Conservation (phyloP, 768 basidiomycete species). For the Hericium rajendrae region DNA sequence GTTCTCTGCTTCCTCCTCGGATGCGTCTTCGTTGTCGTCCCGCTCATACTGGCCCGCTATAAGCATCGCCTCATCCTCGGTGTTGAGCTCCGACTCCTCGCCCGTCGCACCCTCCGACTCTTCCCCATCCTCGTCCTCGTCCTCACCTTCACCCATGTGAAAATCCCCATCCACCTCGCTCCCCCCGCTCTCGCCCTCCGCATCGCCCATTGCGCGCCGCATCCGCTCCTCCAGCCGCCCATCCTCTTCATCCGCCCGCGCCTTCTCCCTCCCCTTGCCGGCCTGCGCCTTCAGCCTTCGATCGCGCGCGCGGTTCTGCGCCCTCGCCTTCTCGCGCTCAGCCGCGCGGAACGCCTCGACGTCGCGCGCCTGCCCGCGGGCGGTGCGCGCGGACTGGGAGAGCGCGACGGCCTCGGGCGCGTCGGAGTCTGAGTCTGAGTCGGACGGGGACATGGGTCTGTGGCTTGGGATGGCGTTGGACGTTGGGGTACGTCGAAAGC, state of each 20-base stretch:
- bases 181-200: conserved; percentile 4
- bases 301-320: conserved; percentile 8
- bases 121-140: background rate
- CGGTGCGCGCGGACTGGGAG: conserved; percentile 8
- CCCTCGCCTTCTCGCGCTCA: conserved; percentile 7
- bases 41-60: background rate
- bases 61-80: no score
- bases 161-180: background rate
- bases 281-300: conserved; percentile 12
- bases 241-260: background rate
- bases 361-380: conserved; percentile 2
- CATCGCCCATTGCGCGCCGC: conserved; percentile 14
- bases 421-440: conserved; percentile 7
- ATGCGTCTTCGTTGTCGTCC: background rate
- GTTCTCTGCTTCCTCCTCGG: background rate
- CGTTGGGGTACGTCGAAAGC: no score
- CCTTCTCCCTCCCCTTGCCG: background rate
- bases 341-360: conserved; percentile 3
- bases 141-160: background rate
- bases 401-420: conserved; percentile 10
- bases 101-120: background rate
- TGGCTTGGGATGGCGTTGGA: no score
- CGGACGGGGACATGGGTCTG: background rate
- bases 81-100: background rate
- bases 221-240: conserved; percentile 5